These are phyloP conservation scores for Citrus maxima DNA, from an alignment of 345 rosid species.

Conservation along the genomic window DNA sequence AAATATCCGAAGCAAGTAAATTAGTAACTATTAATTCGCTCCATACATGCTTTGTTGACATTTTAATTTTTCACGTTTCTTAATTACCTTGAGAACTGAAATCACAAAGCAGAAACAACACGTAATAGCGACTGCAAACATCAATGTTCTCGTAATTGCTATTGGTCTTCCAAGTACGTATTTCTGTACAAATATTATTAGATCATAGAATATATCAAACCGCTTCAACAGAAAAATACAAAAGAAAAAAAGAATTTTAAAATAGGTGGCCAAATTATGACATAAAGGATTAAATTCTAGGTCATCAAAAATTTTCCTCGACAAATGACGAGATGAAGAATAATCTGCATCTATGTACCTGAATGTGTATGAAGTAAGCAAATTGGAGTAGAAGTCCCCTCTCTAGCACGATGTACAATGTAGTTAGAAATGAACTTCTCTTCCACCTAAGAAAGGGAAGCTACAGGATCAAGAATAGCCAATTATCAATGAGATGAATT, in stretches of 20 bases:
- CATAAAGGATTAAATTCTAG: no score
- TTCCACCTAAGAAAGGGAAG: conserved; percentile 42
- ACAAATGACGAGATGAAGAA: no score
- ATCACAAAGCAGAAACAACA: conserved; percentile 33
- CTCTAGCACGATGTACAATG: conserved; percentile 19
- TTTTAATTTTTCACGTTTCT: neutral
- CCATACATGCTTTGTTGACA: no score
- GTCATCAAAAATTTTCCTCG: no score
- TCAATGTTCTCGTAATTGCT: conserved; percentile 17
- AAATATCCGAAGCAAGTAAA: neutral
- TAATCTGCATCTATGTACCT: neutral
- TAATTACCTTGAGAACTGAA: conserved; percentile 31
- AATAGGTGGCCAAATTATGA: no score
- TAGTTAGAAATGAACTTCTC: neutral
- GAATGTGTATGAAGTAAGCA: neutral
- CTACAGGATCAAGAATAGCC: conserved; percentile 7
- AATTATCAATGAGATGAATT: neutral
- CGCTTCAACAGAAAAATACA: neutral
- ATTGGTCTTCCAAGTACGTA: conserved; percentile 33
- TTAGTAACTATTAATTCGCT: no score
- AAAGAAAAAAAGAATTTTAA: no score
- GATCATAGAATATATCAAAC: no score
- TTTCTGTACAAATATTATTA: conserved; percentile 16
- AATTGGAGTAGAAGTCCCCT: neutral
- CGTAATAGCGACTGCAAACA: conserved; percentile 31